These are phyloP conservation scores for Aspergillus terreus DNA, from an alignment of 2,329 filamentous ascomycete genomes.

Conservation along the genomic window DNA sequence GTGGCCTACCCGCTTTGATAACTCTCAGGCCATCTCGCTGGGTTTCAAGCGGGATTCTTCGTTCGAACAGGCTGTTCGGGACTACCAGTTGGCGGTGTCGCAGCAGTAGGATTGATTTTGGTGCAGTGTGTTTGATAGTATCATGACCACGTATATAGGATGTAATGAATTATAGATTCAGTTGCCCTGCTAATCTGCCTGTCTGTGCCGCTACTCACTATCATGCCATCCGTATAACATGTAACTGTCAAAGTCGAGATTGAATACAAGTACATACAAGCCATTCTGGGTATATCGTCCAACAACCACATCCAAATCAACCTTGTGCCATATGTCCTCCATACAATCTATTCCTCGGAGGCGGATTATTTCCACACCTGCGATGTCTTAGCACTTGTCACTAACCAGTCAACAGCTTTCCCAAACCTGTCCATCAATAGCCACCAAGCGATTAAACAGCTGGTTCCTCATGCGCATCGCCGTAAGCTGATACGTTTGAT, in stretches of 20 bases:
- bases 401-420: slow-evolving; percentile 58
- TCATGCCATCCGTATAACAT: no score
- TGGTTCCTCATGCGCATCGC: slow-evolving; percentile 71
- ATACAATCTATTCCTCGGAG: no score
- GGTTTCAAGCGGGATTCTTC: slow-evolving; percentile 51
- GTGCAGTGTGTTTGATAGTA: slow-evolving; percentile 3
- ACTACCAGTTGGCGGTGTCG: slow-evolving; percentile 46
- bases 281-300: no score
- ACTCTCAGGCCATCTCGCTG: slow-evolving; percentile 47
- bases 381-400: slow-evolving; percentile 15
- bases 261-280: no score
- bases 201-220: no score
- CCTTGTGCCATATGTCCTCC: no score
- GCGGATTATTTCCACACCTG: slow-evolving; percentile 21
- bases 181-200: no score
- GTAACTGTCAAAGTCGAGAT: no score
- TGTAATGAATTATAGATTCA: not conserved
- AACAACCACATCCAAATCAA: no score
- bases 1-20: slow-evolving; percentile 57
- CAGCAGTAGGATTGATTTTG: slow-evolving; percentile 1
- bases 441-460: slow-evolving; percentile 70
- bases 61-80: slow-evolving; percentile 54
- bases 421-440: slow-evolving; percentile 80
- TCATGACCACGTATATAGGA: not conserved
- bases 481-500: slow-evolving; percentile 60